These are phyloP conservation scores for Osmanthus fragrans DNA, from an alignment of 257 asterid genomes.

Conservation along the genomic window DNA sequence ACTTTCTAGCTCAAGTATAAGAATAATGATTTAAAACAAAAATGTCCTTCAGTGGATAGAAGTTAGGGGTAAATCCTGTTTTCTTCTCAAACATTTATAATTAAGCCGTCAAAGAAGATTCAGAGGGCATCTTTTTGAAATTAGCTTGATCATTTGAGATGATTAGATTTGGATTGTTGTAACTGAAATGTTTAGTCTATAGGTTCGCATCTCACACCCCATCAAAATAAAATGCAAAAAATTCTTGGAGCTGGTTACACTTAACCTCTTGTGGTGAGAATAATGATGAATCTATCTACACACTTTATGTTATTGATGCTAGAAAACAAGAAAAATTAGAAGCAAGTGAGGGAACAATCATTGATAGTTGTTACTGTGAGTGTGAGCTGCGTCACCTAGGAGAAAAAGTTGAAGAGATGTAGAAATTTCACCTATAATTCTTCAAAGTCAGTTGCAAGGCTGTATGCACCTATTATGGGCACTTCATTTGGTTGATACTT, in stretches of 20 bases:
- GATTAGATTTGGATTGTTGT: neutral
- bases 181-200: neutral
- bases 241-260: neutral
- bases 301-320: neutral
- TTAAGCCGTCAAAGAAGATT: neutral
- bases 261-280: neutral
- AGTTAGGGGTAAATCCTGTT: neutral
- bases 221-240: neutral
- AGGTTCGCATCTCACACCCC: neutral
- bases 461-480: neutral
- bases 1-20: neutral
- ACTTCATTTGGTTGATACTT: neutral
- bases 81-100: neutral
- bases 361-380: neutral
- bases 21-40: neutral
- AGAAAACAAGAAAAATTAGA: neutral
- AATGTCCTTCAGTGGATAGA: neutral
- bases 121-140: neutral
- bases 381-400: neutral
- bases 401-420: neutral
- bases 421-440: neutral
- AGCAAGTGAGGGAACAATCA: neutral
- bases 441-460: neutral
- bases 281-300: neutral
- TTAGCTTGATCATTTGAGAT: neutral